Evolutionary conservation across 2,329 filamentous ascomycete genomes (phyloP), one percentile per base, ranked within the genome.

Genomic region (Plenodomus biglobosus): DNA sequence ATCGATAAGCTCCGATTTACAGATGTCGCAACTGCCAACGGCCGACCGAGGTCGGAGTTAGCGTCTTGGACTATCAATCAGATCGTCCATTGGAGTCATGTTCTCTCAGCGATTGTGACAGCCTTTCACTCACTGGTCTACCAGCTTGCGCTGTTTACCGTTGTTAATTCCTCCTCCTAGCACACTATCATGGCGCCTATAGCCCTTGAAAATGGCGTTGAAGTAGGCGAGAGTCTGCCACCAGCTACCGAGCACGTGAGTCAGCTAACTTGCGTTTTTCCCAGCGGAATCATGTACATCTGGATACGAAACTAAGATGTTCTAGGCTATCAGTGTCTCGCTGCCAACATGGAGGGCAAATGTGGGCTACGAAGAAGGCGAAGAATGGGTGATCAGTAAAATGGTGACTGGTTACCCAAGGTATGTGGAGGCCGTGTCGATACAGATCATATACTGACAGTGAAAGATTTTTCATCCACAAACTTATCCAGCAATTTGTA

Each of bases 381-480:
- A 95, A 68, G 78, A 85, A 47, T 94, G 90, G 86, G 89, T 99
- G n/a, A 56, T 94, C 16, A 82, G 80, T 54, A 87, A 85, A 67
- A 87, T 99, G 91, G 80, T 83, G 56, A 95, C 88, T 38, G 94
- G 94, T 30, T 99, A 99, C 72, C 94, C 94, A 52, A 83, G 88
- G 86, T 89, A 72, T 49, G 73, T 48, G 35, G 32, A 48, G 45
- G 40, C 46, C 21, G 48, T 24, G 2, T 32, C 20, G 8, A 36
- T 11, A n/a, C 8, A 8, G 24, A 36, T 18, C 7, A 13, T 38
- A 30, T 34, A 45, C 50, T 65, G 38, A 69, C 30, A 18, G 10
- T 2, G 2, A 38, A 42, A 90, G 92, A 44, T 99, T 97, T 77
- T 96, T 95, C 73, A 85, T 97, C 53, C 90, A 97, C 72, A 87